Percentiles rank a stretch among this genome's conserved stretches.
Evolutionary conservation across 768 basidiomycete species (phyloP).

Genomic region (Mycena kentingensis): DNA sequence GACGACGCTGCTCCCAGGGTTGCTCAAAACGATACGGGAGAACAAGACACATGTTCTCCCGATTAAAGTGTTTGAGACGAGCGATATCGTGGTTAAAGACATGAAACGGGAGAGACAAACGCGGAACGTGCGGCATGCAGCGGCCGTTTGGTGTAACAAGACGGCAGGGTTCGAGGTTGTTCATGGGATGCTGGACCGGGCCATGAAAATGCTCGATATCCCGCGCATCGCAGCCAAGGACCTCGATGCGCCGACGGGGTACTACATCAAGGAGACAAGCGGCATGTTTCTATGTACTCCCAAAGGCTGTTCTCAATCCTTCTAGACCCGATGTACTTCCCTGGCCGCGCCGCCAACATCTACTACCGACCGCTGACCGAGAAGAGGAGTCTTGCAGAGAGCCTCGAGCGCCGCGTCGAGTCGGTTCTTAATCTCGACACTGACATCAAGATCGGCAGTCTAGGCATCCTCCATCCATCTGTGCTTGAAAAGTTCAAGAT

Average conservation of each 20-base stretch:
- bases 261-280: conserved; percentile 85
- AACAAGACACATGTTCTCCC: conserved; percentile 93
- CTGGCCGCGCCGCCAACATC: conserved; percentile 90
- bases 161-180: conserved; percentile 96
- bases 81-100: conserved; percentile 94
- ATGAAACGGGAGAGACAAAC: conserved; percentile 73
- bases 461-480: conserved; percentile 91
- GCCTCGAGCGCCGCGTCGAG: conserved; percentile 47
- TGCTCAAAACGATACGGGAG: conserved; percentile 96
- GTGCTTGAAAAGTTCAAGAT: conserved; percentile 95
- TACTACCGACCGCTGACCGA: conserved; percentile 68
- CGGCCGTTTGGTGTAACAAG: conserved; percentile 94
- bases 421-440: conserved; percentile 40
- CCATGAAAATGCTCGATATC: conserved; percentile 96
- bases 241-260: conserved; percentile 66
- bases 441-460: conserved; percentile 81
- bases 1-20: conserved; percentile 91
- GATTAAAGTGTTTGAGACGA: conserved; percentile 90
- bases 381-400: conserved; percentile 31
- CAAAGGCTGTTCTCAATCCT: neutral
- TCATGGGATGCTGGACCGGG: conserved; percentile 90
- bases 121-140: conserved; percentile 85
- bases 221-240: conserved; percentile 69
- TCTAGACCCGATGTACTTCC: conserved; percentile 91
- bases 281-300: conserved; percentile 51